Conservation (phyloP, 2,329 filamentous ascomycete genomes). For the Trematosphaeria pertusa region DNA sequence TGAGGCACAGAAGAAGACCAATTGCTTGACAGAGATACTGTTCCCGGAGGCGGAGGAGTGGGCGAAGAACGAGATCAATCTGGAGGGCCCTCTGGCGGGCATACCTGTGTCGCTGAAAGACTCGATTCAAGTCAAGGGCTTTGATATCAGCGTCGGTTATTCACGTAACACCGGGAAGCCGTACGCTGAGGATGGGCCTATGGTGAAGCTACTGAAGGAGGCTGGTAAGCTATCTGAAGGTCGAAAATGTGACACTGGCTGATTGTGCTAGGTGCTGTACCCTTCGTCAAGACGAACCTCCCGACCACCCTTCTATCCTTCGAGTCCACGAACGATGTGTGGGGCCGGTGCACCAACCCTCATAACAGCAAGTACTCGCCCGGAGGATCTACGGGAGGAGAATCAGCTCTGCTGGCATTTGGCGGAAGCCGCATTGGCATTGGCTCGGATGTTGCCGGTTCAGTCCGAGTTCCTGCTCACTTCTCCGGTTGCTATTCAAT, state of each 20-base stretch:
- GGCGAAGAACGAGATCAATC: conserved; percentile 67
- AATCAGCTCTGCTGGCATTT: conserved; percentile 80
- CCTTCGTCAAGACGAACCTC: conserved; percentile 91
- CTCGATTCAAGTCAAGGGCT: conserved; percentile 78
- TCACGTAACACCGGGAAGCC: conserved; percentile 75
- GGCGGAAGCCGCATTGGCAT: conserved; percentile 86
- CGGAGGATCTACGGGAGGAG: conserved; percentile 87
- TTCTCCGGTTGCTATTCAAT: conserved; percentile 89
- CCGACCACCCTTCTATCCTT: conserved; percentile 88
- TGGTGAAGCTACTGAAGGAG: conserved; percentile 81
- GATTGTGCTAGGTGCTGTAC: conserved; percentile 69
- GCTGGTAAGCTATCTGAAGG: conserved; percentile 61
- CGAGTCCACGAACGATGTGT: conserved; percentile 79
- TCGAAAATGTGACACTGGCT: too few relatives aligned
- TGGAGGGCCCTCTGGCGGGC: conserved; percentile 83
- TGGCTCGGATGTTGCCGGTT: conserved; percentile 89
- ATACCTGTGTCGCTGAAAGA: conserved; percentile 87
- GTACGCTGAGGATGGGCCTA: conserved; percentile 69
- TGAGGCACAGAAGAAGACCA: conserved; percentile 83
- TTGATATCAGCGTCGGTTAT: conserved; percentile 83
- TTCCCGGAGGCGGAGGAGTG: conserved; percentile 79
- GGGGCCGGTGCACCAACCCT: conserved; percentile 83
- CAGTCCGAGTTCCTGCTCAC: conserved; percentile 84
- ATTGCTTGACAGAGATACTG: conserved; percentile 88
- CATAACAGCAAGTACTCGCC: conserved; percentile 85